phyloP scores from a whole-genome alignment of 2,329 filamentous ascomycete genomes.

The Huntiella bhutanensis region DNA sequence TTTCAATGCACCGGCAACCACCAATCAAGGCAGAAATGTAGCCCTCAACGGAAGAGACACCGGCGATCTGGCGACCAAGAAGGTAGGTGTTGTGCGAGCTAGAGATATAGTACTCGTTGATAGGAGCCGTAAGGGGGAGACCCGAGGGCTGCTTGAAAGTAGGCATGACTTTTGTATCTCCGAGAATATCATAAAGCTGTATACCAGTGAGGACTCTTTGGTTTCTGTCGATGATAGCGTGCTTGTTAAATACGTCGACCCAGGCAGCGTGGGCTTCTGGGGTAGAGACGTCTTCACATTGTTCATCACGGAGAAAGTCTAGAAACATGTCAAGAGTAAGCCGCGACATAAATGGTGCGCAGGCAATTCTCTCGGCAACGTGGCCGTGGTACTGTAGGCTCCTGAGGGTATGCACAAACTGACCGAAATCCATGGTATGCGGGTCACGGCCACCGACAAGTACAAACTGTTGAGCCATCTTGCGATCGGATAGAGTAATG shows the following conservation, averaged over 20 bases:
- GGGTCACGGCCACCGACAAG: conserved; percentile 34
- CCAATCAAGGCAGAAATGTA: conserved; percentile 79
- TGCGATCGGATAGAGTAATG: conserved; percentile 64
- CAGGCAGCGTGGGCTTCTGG: conserved; percentile 38
- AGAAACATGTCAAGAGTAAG: conserved; percentile 59
- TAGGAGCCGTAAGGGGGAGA: conserved; percentile 27
- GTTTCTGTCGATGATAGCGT: conserved; percentile 21
- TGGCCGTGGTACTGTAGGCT: conserved; percentile 29
- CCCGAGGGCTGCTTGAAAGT: too few species aligned
- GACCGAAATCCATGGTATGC: conserved; percentile 52
- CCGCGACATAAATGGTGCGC: conserved; percentile 22
- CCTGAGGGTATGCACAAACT: conserved; percentile 33
- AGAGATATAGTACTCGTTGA: conserved; percentile 96
- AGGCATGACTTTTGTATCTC: too few species aligned
- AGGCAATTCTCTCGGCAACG: conserved; percentile 35
- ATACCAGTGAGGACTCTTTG: conserved; percentile 43
- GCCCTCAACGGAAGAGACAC: conserved; percentile 80
- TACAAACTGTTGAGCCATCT: conserved; percentile 33
- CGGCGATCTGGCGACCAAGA: conserved; percentile 72
- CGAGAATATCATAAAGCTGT: too few species aligned
- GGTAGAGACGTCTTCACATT: conserved; percentile 55
- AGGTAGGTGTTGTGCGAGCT: conserved; percentile 98
- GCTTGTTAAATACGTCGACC: conserved; percentile 53
- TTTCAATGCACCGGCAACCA: conserved; percentile 87
- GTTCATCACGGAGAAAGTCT: conserved; percentile 50